These are phyloP conservation scores for Linum trigynum DNA, from an alignment of 345 rosid genomes.

Conservation along the genomic window DNA sequence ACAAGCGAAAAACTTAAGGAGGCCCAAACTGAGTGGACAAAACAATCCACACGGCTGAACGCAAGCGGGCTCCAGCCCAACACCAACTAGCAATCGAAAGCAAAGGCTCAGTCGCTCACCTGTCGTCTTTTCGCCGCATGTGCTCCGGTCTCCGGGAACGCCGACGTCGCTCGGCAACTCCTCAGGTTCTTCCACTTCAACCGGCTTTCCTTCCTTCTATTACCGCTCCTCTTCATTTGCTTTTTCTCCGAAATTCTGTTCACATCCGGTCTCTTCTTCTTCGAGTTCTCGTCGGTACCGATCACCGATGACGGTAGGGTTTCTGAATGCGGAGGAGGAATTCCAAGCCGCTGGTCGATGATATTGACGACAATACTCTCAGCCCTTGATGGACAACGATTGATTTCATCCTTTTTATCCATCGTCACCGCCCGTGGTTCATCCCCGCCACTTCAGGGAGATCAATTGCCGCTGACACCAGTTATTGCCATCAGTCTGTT, in stretches of 20 bases:
- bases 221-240: constrained; percentile 6
- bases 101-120: neutral
- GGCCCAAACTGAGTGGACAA: neutral
- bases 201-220: no score
- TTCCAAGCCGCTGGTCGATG: constrained; percentile 22
- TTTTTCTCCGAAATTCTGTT: constrained; percentile 7
- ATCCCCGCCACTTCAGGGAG: no score
- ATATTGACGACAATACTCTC: no score
- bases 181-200: constrained; percentile 38
- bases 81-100: neutral
- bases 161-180: constrained; percentile 22
- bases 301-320: constrained; percentile 20
- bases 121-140: constrained; percentile 20
- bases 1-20: neutral
- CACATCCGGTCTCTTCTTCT: neutral
- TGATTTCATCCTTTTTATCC: no score
- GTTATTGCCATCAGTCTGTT: no score
- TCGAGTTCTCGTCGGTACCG: no score
- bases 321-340: constrained; percentile 45
- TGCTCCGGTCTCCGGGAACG: constrained; percentile 31
- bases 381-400: no score
- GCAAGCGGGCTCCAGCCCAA: neutral
- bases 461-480: no score
- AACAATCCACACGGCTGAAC: constrained; percentile 2
- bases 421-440: no score